Conservation (phyloP, 129 eudicot genomes). For the Pittosporum tobira region DNA sequence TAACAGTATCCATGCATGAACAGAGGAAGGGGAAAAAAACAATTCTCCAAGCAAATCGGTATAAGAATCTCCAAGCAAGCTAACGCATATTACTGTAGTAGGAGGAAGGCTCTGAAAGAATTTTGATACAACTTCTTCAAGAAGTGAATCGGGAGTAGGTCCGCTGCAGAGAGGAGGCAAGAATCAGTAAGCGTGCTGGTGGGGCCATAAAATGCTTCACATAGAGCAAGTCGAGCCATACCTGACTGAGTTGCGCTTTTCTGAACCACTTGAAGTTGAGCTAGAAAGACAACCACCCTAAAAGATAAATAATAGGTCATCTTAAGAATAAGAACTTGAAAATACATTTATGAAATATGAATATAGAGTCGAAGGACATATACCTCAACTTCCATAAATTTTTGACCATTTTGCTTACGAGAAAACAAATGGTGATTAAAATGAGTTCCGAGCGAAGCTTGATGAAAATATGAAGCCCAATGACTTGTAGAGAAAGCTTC, state of each 20-base stretch:
- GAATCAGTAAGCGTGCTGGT: constrained; percentile 8
- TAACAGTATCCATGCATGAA: constrained; percentile 60
- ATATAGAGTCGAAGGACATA: constrained; percentile 4
- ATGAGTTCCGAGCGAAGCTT: constrained; percentile 76
- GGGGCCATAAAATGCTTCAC: not conserved
- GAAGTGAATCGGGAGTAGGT: constrained; percentile 40
- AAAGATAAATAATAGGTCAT: too few relatives aligned
- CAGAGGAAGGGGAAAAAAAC: constrained; percentile 22
- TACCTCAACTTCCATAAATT: constrained; percentile 38
- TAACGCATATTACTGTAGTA: constrained; percentile 55
- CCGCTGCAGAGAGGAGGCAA: constrained; percentile 30
- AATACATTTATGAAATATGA: not conserved
- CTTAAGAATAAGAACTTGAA: too few relatives aligned
- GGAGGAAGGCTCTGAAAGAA: constrained; percentile 60
- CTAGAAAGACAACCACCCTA: constrained; percentile 23
- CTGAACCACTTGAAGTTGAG: constrained; percentile 15
- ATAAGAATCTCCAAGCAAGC: constrained; percentile 54
- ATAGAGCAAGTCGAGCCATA: constrained; percentile 11
- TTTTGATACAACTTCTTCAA: constrained; percentile 29
- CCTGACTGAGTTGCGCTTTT: constrained; percentile 36
- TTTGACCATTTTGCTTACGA: constrained; percentile 25
- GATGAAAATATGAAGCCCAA: constrained; percentile 88
- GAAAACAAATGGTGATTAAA: constrained; percentile 48
- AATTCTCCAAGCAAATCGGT: constrained; percentile 43
- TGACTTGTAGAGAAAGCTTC: constrained; percentile 43